Evolutionary conservation across 2,329 filamentous ascomycete species (phyloP).

Genomic region (Pseudovirgaria hyperparasitica): DNA sequence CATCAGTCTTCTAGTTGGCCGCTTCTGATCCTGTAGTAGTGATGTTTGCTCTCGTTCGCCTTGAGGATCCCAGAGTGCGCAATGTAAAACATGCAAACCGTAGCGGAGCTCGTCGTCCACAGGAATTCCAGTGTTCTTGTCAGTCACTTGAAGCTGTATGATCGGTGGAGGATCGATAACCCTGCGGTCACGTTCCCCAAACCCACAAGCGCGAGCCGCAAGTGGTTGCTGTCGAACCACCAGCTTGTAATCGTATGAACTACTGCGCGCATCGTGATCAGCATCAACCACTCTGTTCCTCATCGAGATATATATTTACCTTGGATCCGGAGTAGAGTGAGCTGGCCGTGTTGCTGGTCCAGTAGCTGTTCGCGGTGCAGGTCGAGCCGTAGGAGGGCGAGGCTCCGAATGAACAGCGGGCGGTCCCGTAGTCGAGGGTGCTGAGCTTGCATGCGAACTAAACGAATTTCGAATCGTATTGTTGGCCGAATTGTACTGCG

Average conservation of each 20-base stretch:
- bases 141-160: constrained; percentile 56
- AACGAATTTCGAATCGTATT: constrained; percentile 25
- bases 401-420: constrained; percentile 14
- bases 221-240: constrained; percentile 64
- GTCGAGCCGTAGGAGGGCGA: constrained; percentile 17
- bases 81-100: constrained; percentile 60
- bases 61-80: constrained; percentile 59
- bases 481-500: constrained; percentile 25
- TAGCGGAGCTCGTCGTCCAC: constrained; percentile 49
- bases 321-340: constrained; percentile 3
- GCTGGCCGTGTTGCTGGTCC: constrained; percentile 7
- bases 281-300: neutral
- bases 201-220: constrained; percentile 68
- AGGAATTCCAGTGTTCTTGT: constrained; percentile 35
- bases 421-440: constrained; percentile 17
- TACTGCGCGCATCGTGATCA: constrained; percentile 5
- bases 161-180: constrained; percentile 79
- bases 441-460: constrained; percentile 23
- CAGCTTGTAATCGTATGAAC: constrained; percentile 32
- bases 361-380: constrained; percentile 16
- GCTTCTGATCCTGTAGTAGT: constrained; percentile 55
- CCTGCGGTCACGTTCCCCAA: constrained; percentile 68
- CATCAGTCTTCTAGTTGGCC: constrained; percentile 65
- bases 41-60: constrained; percentile 55
- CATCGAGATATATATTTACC: constrained; percentile 5